Conservation (phyloP, 2,329 filamentous ascomycete species). For the Colletotrichum sublineola region DNA sequence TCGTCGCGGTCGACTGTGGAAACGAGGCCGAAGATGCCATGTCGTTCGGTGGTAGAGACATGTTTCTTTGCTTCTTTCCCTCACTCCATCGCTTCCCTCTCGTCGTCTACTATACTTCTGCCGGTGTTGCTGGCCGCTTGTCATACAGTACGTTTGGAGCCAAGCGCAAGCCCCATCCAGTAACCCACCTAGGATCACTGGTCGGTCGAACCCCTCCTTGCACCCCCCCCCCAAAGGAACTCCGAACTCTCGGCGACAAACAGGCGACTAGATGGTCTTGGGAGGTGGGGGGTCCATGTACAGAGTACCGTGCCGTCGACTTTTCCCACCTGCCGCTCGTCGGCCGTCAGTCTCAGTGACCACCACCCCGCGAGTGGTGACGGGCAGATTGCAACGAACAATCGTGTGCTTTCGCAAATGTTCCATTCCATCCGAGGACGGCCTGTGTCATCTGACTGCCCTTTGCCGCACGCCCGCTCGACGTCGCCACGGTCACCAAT, state of each 20-base stretch:
- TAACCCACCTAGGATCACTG: constrained; percentile 34
- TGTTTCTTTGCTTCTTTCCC: neutral
- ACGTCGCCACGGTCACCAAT: constrained; percentile 32
- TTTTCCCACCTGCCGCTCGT: constrained; percentile 18
- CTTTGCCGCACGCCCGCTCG: constrained; percentile 22
- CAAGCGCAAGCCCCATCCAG: constrained; percentile 40
- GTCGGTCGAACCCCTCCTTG: constrained; percentile 30
- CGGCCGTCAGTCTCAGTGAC: constrained; percentile 16
- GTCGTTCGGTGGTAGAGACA: constrained; percentile 22
- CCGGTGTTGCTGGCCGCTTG: constrained; percentile 27
- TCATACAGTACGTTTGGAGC: constrained; percentile 26
- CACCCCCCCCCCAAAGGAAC: constrained; percentile 25
- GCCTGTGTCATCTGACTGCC: constrained; percentile 38
- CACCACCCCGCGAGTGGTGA: neutral
- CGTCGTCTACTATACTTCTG: neutral
- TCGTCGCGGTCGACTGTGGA: constrained; percentile 12
- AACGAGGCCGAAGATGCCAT: constrained; percentile 26
- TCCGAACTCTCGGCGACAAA: constrained; percentile 41
- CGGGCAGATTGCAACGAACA: constrained; percentile 27
- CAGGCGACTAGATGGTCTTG: constrained; percentile 21
- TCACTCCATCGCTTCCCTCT: neutral
- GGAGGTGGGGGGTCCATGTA: constrained; percentile 9
- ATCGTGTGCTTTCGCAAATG: constrained; percentile 31
- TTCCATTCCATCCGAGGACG: constrained; percentile 40
- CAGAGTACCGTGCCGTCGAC: constrained; percentile 14